Evolutionary conservation across 2,329 filamentous ascomycete species (phyloP).

Genomic region (Fusarium sp.): DNA sequence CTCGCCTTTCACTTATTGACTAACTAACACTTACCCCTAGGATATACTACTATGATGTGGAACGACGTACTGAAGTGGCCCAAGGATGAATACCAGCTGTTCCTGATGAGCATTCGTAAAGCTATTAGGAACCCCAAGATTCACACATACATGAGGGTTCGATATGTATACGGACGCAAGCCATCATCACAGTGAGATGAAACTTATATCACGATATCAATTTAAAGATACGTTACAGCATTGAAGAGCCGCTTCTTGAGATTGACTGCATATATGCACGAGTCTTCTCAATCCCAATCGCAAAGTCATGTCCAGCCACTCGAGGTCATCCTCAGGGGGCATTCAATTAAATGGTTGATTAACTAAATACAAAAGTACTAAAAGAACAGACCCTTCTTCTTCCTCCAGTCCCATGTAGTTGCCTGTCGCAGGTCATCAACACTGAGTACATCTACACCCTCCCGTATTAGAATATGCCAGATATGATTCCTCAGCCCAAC

Average conservation of each 20-base stretch:
- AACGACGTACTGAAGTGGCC: constrained; percentile 35
- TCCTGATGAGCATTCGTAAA: constrained; percentile 32
- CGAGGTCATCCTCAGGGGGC: no score
- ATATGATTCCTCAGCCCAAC: neutral
- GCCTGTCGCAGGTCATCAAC: neutral
- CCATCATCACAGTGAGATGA: neutral
- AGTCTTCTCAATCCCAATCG: no score
- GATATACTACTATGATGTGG: constrained; percentile 25
- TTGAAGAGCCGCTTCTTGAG: no score
- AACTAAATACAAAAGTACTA: neutral
- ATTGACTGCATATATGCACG: neutral
- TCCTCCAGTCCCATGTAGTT: neutral
- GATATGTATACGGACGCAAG: constrained; percentile 35
- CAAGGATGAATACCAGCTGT: constrained; percentile 33
- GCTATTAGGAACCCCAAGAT: constrained; percentile 27
- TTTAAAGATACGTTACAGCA: neutral
- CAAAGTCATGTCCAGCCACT: no score
- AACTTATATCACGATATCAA: neutral
- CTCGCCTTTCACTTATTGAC: rapidly evolving
- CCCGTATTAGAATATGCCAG: neutral
- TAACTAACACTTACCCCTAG: rapidly evolving
- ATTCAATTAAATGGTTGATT: no score
- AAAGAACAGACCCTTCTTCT: neutral
- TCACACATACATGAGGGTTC: constrained; percentile 30
- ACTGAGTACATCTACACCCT: neutral